Evolutionary conservation across 768 basidiomycete species (phyloP).

Genomic region (Suillus variegatus): DNA sequence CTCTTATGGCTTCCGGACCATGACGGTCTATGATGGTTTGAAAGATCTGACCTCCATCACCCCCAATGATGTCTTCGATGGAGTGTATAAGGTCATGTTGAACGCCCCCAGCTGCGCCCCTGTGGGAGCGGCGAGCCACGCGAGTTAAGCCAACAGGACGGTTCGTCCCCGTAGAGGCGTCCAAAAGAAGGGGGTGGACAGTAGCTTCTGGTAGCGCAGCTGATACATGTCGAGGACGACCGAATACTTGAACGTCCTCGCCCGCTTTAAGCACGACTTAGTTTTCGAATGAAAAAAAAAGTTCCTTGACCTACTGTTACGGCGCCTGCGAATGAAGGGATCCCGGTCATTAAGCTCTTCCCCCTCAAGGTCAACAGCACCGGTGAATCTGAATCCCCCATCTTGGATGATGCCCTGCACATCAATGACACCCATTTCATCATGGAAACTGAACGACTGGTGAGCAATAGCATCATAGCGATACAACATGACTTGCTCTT

Average conservation of each 20-base stretch:
- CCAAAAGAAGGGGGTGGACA: slow-evolving; percentile 80
- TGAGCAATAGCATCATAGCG: slow-evolving; percentile 17
- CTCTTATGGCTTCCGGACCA: slow-evolving; percentile 67
- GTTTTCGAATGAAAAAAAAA: slow-evolving; percentile 5
- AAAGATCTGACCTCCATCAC: slow-evolving; percentile 79
- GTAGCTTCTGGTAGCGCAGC: slow-evolving; percentile 65
- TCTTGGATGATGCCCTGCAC: slow-evolving; percentile 39
- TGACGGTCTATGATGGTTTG: slow-evolving; percentile 76
- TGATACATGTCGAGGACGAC: slow-evolving; percentile 53
- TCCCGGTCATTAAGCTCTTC: slow-evolving; percentile 45
- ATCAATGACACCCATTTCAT: slow-evolving; percentile 42
- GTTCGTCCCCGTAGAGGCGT: slow-evolving; percentile 49
- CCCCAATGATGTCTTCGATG: slow-evolving; percentile 80
- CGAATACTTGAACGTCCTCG: slow-evolving; percentile 64
- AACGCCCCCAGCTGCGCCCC: slow-evolving; percentile 48
- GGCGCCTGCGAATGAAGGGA: slow-evolving; percentile 55
- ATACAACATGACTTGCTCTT: slow-evolving; percentile 47
- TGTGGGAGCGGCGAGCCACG: slow-evolving; percentile 54
- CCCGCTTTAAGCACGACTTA: slow-evolving; percentile 34
- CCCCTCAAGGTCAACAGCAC: slow-evolving; percentile 49
- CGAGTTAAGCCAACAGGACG: slow-evolving; percentile 51
- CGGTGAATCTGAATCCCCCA: slow-evolving; percentile 56
- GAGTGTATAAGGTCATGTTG: slow-evolving; percentile 68
- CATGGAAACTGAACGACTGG: slow-evolving; percentile 35
- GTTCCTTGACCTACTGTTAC: slow-evolving; percentile 22